Evolutionary conservation across 768 basidiomycete species (phyloP).

Genomic region (Rhizopogon rudus): DNA sequence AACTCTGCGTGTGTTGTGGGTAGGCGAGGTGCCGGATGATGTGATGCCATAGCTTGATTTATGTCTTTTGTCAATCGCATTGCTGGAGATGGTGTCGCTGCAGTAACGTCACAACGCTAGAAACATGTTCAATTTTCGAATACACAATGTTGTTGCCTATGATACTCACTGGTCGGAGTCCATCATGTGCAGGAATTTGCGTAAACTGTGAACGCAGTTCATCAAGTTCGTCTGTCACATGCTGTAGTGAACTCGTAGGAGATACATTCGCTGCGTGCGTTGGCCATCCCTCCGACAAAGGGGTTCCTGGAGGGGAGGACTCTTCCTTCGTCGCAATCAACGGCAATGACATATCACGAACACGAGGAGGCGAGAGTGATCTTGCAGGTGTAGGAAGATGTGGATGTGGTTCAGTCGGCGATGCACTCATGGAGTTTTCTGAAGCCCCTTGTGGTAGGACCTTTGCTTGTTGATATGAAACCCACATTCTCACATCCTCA

Average conservation of each 20-base stretch:
- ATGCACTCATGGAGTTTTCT: constrained; percentile 6
- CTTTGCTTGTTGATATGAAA: constrained; percentile 24
- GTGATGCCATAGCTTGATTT: constrained; percentile 6
- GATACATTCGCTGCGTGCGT: not conserved
- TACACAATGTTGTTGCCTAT: not conserved
- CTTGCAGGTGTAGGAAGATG: constrained; percentile 26
- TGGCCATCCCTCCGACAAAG: not conserved
- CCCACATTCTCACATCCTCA: constrained; percentile 18
- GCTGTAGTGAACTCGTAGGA: not conserved
- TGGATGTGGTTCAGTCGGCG: constrained; percentile 14
- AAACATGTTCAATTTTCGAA: not conserved
- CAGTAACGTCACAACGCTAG: not conserved
- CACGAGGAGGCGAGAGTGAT: constrained; percentile 16
- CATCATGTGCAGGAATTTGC: not conserved
- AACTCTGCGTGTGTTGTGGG: constrained; percentile 22
- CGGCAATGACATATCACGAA: constrained; percentile 19
- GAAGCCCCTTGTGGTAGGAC: not conserved
- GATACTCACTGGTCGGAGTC: not conserved
- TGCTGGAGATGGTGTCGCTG: not conserved
- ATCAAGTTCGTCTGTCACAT: not conserved
- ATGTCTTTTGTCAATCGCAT: constrained; percentile 9
- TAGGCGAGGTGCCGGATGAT: not conserved
- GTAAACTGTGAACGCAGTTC: not conserved
- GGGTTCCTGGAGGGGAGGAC: not conserved
- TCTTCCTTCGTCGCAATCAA: constrained; percentile 26